Conservation (phyloP, 2,329 filamentous ascomycete species). For the Parasarocladium wereldwijsianum region DNA sequence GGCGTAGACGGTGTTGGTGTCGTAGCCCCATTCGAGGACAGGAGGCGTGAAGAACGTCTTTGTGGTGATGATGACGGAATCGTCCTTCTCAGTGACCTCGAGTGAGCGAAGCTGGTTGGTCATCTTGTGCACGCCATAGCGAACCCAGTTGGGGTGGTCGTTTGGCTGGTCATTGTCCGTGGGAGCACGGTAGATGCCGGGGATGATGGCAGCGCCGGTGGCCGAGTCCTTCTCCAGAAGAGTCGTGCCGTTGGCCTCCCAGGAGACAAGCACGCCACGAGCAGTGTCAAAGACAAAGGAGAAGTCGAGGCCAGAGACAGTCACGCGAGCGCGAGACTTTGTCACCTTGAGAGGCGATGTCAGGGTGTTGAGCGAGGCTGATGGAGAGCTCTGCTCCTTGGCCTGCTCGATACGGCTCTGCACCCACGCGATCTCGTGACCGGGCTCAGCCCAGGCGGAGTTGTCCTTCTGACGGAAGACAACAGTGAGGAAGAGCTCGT, state of each 20-base stretch:
- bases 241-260: conserved; percentile 20
- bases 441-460: conserved; percentile 33
- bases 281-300: conserved; percentile 28
- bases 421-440: conserved; percentile 40
- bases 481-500: conserved; percentile 28
- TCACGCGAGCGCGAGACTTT: conserved; percentile 4
- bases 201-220: conserved; percentile 14
- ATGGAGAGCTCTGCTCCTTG: neutral
- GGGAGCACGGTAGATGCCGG: conserved; percentile 43
- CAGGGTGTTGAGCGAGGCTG: neutral
- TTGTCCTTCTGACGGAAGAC: conserved; percentile 25
- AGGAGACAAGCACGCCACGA: conserved; percentile 24
- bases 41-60: conserved; percentile 43
- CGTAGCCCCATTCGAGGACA: conserved; percentile 44
- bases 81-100: conserved; percentile 21
- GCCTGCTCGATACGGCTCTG: too few relatives aligned
- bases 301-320: conserved; percentile 1
- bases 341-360: conserved; percentile 11
- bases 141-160: conserved; percentile 31
- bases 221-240: conserved; percentile 22
- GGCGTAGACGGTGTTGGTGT: conserved; percentile 34
- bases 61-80: conserved; percentile 24
- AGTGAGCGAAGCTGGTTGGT: conserved; percentile 29
- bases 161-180: conserved; percentile 45
- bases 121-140: conserved; percentile 31